These are phyloP conservation scores for Talaromyces sp. DNA, from an alignment of 2,329 filamentous ascomycete species.

Conservation along the genomic window DNA sequence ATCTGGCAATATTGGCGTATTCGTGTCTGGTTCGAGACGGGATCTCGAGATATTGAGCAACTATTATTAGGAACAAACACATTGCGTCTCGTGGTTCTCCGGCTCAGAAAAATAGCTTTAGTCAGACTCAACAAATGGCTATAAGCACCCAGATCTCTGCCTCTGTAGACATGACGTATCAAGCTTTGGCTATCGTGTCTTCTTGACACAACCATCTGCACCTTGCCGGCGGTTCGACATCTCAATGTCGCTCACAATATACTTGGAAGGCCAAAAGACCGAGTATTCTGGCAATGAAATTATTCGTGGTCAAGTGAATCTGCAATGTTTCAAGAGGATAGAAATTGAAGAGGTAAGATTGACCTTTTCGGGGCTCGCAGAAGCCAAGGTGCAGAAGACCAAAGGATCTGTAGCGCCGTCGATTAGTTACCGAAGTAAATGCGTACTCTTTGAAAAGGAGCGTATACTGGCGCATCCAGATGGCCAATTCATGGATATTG, in stretches of 20 bases:
- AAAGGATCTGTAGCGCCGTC: neutral
- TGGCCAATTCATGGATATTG: neutral
- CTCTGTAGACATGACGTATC: too few relatives aligned
- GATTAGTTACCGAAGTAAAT: neutral
- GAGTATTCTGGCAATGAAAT: neutral
- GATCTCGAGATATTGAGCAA: too few relatives aligned
- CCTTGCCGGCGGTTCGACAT: neutral
- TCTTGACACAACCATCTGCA: too few relatives aligned
- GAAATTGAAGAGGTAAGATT: neutral
- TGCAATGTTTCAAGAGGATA: neutral
- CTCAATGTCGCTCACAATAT: neutral
- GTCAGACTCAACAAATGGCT: too few relatives aligned
- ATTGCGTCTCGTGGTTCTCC: too few relatives aligned
- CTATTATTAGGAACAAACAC: neutral
- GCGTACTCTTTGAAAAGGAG: neutral
- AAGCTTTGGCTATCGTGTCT: too few relatives aligned
- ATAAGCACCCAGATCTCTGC: too few relatives aligned
- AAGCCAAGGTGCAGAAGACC: neutral
- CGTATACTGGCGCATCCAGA: neutral
- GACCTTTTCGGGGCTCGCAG: neutral
- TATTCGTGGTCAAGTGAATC: neutral
- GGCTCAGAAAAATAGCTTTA: too few relatives aligned
- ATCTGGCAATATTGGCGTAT: too few relatives aligned
- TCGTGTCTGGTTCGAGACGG: too few relatives aligned
- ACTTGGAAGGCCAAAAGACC: neutral